These are phyloP conservation scores for Penicillium sclerotiorum DNA, from an alignment of 2,329 filamentous ascomycete species.

Conservation along the genomic window DNA sequence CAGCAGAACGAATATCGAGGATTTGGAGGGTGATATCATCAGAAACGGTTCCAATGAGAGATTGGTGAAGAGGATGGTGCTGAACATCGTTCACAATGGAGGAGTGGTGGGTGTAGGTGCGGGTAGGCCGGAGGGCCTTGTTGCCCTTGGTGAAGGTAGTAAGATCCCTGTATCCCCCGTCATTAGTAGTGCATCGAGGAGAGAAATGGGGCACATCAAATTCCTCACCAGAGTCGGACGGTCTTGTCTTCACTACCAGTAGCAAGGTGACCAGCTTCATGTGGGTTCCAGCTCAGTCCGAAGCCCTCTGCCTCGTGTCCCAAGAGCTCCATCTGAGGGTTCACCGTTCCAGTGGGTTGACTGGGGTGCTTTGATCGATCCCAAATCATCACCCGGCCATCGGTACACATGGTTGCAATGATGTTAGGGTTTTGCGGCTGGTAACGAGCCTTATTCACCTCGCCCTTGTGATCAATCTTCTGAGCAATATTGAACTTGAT, in stretches of 20 bases:
- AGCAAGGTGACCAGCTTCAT: slow-evolving; percentile 76
- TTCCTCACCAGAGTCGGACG: slow-evolving; percentile 79
- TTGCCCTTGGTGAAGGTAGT: slow-evolving; percentile 71
- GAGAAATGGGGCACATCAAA: background rate
- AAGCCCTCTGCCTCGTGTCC: slow-evolving; percentile 91
- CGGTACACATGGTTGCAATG: slow-evolving; percentile 88
- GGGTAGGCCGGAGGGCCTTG: slow-evolving; percentile 69
- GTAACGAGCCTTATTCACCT: slow-evolving; percentile 98
- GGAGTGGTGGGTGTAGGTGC: slow-evolving; percentile 82
- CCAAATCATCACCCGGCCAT: slow-evolving; percentile 88
- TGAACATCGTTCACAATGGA: slow-evolving; percentile 97
- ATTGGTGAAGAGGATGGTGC: slow-evolving; percentile 83
- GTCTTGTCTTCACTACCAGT: slow-evolving; percentile 92
- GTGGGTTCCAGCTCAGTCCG: slow-evolving; percentile 89
- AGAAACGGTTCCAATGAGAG: slow-evolving; percentile 88
- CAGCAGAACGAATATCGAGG: slow-evolving; percentile 75
- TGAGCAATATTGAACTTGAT: slow-evolving; percentile 92
- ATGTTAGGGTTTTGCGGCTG: slow-evolving; percentile 97
- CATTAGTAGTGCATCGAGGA: slow-evolving; percentile 8
- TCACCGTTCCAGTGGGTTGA: slow-evolving; percentile 71
- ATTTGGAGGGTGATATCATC: slow-evolving; percentile 94
- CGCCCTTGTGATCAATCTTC: slow-evolving; percentile 92
- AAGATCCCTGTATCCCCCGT: slow-evolving; percentile 69
- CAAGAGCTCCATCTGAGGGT: slow-evolving; percentile 79
- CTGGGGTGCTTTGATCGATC: slow-evolving; percentile 92